Base-by-base conservation (phyloP, 2,329 filamentous ascomycete species). In the Zelopaecilomyces penicillatus region DNA sequence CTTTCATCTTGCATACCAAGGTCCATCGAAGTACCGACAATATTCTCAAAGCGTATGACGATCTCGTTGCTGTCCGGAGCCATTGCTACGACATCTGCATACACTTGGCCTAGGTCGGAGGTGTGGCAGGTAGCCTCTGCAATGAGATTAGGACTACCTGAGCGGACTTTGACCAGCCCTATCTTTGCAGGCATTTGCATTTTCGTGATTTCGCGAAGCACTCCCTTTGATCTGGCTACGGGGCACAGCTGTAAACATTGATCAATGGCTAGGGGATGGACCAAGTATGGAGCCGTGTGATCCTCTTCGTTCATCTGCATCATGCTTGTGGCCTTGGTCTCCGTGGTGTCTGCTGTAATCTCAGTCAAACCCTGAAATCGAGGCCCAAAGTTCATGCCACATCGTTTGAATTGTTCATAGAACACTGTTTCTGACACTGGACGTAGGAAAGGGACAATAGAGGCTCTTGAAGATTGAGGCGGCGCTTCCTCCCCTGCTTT, bases 241-340 rank as follows among this genome's bases (percentile, higher is more conserved):
- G 59, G 54, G 27, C 55, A 50, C 6, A 62, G 52, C 34, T 64
- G 62, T 30, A 65, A 45, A 41, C 58, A 57, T 10, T 51, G 48
- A 42, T 69, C 66, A 27, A 69, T 57, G 38, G 57, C 59, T 2
- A 56, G 55, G 0, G 66, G 66, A 37, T 70, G 66, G 19, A 67
- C 51, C 7, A 58, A 50, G 34, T 66, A 58, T n/a, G 19, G 39
- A 5, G 34, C 39, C 27, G 26, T 32, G 19, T 27, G 26, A 2
- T 28, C 26, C 4, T 7, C 6, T 8, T 5, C 4, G 6, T 31
- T 29, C 6, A 40, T 32, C 5, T 6, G 6, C 12, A 47, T 37
- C 7, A 31, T 35, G 5, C 26, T 41, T 9, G 12, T 36, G 2
- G 44, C 34, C 4, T 33, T 2, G n/a, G 32, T 30, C 5, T 30